Evolutionary conservation across 2,329 filamentous ascomycete species (phyloP).

Genomic region (Paecilomyces dactylethromorphus): DNA sequence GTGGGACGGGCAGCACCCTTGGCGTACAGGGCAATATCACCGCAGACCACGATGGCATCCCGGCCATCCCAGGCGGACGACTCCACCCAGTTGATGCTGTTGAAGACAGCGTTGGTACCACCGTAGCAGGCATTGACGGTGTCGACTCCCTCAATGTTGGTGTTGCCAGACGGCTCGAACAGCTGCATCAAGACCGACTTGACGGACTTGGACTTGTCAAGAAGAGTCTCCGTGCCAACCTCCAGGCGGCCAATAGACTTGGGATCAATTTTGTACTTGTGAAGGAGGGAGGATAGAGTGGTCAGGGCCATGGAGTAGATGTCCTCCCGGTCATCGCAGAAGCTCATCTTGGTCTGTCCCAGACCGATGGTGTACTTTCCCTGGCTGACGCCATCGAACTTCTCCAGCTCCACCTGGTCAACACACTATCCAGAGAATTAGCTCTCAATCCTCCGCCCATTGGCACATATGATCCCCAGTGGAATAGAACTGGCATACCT

Average conservation of each 20-base stretch:
- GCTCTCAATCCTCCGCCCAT: conserved; percentile 7
- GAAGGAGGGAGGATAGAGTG: conserved; percentile 67
- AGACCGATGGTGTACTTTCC: conserved; percentile 91
- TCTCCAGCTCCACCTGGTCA: conserved; percentile 74
- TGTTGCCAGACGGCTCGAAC: conserved; percentile 65
- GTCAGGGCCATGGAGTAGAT: conserved; percentile 84
- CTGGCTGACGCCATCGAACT: conserved; percentile 73
- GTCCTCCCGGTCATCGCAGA: conserved; percentile 85
- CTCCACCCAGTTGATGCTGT: conserved; percentile 78
- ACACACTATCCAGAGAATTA: conserved; percentile 57
- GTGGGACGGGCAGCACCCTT: conserved; percentile 77
- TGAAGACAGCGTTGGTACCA: conserved; percentile 78
- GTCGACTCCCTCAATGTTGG: conserved; percentile 77
- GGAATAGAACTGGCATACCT: conserved; percentile 52
- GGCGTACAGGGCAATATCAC: conserved; percentile 79
- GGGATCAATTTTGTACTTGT: conserved; percentile 76
- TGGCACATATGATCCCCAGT: neutral
- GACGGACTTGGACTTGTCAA: conserved; percentile 88
- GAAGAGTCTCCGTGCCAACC: conserved; percentile 77
- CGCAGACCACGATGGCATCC: conserved; percentile 71
- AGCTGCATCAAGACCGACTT: conserved; percentile 85
- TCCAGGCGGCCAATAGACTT: conserved; percentile 73
- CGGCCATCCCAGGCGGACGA: conserved; percentile 82
- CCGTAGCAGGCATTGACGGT: conserved; percentile 82
- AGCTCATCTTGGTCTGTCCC: conserved; percentile 86